Evolutionary conservation across 352 stramenopile genomes (phyloP), one percentile per base, ranked within the genome.

Genomic region (Blastocystis sp.): DNA sequence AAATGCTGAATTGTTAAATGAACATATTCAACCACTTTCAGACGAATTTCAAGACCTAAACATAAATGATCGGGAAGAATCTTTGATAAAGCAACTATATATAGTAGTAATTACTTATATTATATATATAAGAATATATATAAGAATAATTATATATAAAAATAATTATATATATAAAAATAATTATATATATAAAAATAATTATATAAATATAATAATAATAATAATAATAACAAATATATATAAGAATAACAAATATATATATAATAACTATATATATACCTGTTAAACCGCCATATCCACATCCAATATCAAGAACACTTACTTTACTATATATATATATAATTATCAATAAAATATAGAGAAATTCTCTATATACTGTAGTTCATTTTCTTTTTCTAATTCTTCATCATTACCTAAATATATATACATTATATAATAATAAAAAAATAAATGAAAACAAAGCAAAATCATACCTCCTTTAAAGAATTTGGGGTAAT

Each of bases 291-390:
- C 89, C 89, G 32, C 89, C 89, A 69, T 94, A 97, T 34, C 89
- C 89, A 68, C 87, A 95, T 31, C 89, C 89, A 48, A 95, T 73
- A 71, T 97, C 89, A 18, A 95, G 72, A 28, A 95, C 83, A 40
- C 85, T 84, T 2, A 90, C 81, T 30, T 73, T 75, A 49, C 77
- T 84, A 65, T 11, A 2, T 2, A n/a, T n/a, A 36, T 6, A n/a
- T n/a, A n/a, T n/a, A n/a, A n/a, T n/a, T n/a, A n/a, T n/a, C n/a
- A n/a, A n/a, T n/a, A n/a, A n/a, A n/a, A n/a, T n/a, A n/a, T n/a
- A n/a, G n/a, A n/a, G n/a, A n/a, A n/a, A n/a, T n/a, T n/a, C n/a
- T n/a, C n/a, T n/a, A n/a, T n/a, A n/a, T n/a, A n/a, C n/a, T n/a
- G n/a, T n/a, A n/a, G n/a, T n/a, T n/a, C n/a, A n/a, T n/a, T n/a